Percentiles rank a stretch among this genome's conserved stretches.
phyloP scores from a whole-genome alignment of 2,329 filamentous ascomycete genomes.

The Aspergillus sp. region DNA sequence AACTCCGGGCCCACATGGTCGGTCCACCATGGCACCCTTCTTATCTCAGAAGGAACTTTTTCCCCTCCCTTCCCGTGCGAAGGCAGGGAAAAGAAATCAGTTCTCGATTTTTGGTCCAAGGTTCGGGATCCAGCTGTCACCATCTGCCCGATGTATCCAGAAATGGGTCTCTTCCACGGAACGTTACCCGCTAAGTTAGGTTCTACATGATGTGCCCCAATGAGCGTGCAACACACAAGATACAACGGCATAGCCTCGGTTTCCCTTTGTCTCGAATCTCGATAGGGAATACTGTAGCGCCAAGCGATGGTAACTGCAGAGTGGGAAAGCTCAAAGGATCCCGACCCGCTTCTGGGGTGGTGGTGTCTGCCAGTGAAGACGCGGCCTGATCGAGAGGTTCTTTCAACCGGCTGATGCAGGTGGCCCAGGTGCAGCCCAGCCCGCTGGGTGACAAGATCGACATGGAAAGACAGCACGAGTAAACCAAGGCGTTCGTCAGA shows the following conservation, averaged over 20 bases:
- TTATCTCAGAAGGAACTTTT: constrained; percentile 6
- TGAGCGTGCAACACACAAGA: constrained; percentile 16
- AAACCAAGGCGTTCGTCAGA: constrained; percentile 18
- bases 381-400: constrained; percentile 9
- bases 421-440: constrained; percentile 5
- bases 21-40: constrained; percentile 10
- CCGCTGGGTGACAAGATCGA: constrained; percentile 15
- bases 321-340: constrained; percentile 1
- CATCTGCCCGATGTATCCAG: background rate
- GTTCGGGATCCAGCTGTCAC: background rate
- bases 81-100: background rate
- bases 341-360: constrained; percentile 13
- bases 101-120: background rate
- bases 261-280: constrained; percentile 15
- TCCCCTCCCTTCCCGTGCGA: background rate
- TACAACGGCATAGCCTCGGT: constrained; percentile 13
- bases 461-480: constrained; percentile 12
- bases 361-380: constrained; percentile 5
- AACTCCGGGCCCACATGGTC: constrained; percentile 9
- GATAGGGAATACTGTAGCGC: constrained; percentile 16
- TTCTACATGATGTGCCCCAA: constrained; percentile 17
- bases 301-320: constrained; percentile 13
- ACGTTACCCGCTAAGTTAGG: constrained; percentile 10
- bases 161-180: constrained; percentile 12
- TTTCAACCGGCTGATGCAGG: constrained; percentile 10